A percentile compares a stretch with the other conserved stretches of the same genome.
These are phyloP conservation scores for Giardia muris DNA, from an alignment of 208 protist species.

Conservation along the genomic window DNA sequence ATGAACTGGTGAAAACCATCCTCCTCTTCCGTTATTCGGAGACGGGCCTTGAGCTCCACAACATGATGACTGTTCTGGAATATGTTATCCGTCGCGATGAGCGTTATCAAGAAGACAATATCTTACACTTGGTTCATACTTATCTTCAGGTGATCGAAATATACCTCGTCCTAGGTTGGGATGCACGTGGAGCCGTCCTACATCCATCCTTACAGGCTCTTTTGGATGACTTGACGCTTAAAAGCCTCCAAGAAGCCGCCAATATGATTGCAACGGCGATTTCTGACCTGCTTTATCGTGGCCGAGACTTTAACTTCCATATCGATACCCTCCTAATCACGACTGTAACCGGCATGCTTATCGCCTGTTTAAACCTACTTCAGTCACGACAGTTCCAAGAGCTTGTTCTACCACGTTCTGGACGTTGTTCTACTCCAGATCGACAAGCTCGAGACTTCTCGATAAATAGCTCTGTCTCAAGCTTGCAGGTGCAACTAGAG, in stretches of 20 bases:
- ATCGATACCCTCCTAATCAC: neutral
- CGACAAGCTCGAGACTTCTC: too few relatives aligned
- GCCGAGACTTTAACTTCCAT: neutral
- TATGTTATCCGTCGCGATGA: neutral
- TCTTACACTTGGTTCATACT: neutral
- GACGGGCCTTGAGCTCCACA: neutral
- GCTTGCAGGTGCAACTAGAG: too few relatives aligned
- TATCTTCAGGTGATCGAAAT: neutral
- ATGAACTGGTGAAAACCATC: neutral
- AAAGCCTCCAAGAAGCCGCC: neutral
- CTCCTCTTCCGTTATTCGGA: neutral
- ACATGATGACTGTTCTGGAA: neutral
- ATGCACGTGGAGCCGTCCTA: neutral
- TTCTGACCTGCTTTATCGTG: neutral
- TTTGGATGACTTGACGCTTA: neutral
- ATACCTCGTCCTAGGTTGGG: neutral
- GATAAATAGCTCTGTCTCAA: too few relatives aligned
- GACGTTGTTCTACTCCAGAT: neutral
- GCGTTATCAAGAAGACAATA: neutral
- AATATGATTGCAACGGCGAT: neutral
- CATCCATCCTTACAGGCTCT: neutral
- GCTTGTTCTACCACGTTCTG: neutral
- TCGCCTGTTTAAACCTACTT: neutral
- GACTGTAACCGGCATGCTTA: neutral
- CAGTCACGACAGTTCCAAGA: neutral